Evolutionary conservation across 1,139 yeast genomes (phyloP), one percentile per base, ranked within the genome.

Genomic region (Protomyces pachydermus): DNA sequence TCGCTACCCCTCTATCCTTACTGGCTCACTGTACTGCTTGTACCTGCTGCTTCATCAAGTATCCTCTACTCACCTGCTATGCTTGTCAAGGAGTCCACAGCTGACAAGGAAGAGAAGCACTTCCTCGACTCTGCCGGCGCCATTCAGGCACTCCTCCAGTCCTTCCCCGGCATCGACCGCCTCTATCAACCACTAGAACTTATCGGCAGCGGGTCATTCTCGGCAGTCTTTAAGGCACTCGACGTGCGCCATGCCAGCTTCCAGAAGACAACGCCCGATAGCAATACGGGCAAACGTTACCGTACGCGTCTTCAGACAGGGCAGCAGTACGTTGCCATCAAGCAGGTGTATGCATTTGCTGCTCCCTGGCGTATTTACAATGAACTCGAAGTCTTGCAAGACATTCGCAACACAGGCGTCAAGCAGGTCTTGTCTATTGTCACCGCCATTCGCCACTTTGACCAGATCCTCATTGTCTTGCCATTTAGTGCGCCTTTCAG

Each of bases 1-100:
- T 37, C 42, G 14, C 42, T 37, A 5, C 42, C 9, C 9, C 8
- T 28, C 8, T 28, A 3, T 2, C 32, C 32, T 28, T 6, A 28
- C 32, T 28, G 32, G 32, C 32, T 28, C 32, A 28, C 32, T 28
- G 32, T 6, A 28, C 32, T 28, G 32, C 32, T 28, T 28, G 32
- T 6, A 6, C 32, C 32, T 28, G 8, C 32, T 28, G 32, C 32
- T 28, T 28, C 32, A 28, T 16, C 46, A 39, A 84, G 91, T 68
- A 95, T 93, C 69, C 46, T 18, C 9, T 16, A 9, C 96, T 89
- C 77, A 93, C 88, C 77, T 88, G 95, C 65, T 28, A 28, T 28
- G 32, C 32, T 28, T 8, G 32, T 28, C 32, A 28, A 28, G 8
- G 83, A 84, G 69, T 93, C 85, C 68, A 89, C 96, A 77, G 87